Evolutionary conservation across 164 flowering plant species (phyloP), one percentile per base, ranked within the genome.

Genomic region (Berberis thunbergii): DNA sequence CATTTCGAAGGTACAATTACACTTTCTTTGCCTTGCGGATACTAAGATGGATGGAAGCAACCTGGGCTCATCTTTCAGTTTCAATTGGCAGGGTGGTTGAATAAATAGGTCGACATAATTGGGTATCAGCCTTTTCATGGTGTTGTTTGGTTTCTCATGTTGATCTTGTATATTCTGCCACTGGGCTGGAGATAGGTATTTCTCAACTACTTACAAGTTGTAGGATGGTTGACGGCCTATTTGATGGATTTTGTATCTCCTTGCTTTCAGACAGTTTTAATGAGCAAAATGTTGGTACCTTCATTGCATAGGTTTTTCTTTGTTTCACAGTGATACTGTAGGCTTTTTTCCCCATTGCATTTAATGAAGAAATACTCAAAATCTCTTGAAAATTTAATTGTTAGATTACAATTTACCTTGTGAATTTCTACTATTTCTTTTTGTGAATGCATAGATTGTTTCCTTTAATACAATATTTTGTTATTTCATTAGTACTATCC

Each of bases 141-240:
- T 66, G 57, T 58, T 60, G 50, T 70, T 64, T 65, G 67, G 61
- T 65, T 70, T 69, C 66, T 68, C n/a, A 40, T 57, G 9, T 65
- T 70, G 70, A 72, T 69, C 71, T 50, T 77, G 78, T 76, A 78
- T 66, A 66, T 74, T 69, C 67, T 56, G 26, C 73, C 68, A 11
- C 58, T 77, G 73, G 70, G 63, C 69, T 43, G 65, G 64, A 64
- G 67, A 66, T 71, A 75, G 76, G 74, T 70, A 68, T 54, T 66
- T 74, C 41, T 61, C 61, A 56, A 64, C 74, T 70, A 64, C 80
- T 75, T 61, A 62, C 48, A 69, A 69, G 60, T 49, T 64, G 64
- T 59, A 63, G 74, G 60, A 62, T 59, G 54, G 12, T 66, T 12
- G 66, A 64, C 57, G 61, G 43, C 70, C 62, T 66, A 58, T 62